Evolutionary conservation across 768 basidiomycete genomes (phyloP).

Genomic region (Leccinellum luteum): DNA sequence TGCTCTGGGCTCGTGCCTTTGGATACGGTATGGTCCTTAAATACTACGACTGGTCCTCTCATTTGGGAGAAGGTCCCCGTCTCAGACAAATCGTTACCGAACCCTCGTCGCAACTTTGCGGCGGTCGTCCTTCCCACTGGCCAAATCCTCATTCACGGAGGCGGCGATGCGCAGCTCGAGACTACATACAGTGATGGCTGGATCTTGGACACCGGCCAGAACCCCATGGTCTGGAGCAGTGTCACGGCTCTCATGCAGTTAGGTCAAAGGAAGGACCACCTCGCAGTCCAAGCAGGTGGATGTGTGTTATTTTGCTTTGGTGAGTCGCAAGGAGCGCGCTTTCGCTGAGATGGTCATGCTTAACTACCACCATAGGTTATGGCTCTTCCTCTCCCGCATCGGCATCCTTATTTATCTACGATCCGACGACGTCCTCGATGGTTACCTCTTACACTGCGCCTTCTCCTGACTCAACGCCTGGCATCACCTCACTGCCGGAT

Average conservation of each 20-base stretch:
- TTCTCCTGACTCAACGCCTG: conserved; percentile 27
- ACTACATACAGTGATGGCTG: conserved; percentile 64
- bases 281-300: conserved; percentile 58
- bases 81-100: conserved; percentile 44
- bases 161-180: conserved; percentile 57
- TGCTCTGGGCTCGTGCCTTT: conserved; percentile 51
- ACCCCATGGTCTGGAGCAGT: conserved; percentile 58
- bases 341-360: conserved; percentile 1
- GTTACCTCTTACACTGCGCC: conserved; percentile 42
- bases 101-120: conserved; percentile 63
- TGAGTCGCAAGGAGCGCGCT: conserved; percentile 35
- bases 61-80: conserved; percentile 50
- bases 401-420: conserved; percentile 53
- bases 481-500: conserved; percentile 34
- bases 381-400: conserved; percentile 41
- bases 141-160: conserved; percentile 75
- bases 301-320: conserved; percentile 78
- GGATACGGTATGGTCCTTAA: conserved; percentile 58
- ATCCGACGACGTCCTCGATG: conserved; percentile 36
- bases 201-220: conserved; percentile 58
- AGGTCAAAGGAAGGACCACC: conserved; percentile 70
- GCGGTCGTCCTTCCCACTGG: conserved; percentile 48
- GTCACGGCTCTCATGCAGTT: conserved; percentile 53
- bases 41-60: conserved; percentile 47
- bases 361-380: conserved; percentile 28